A percentile compares a stretch with the other conserved stretches of the same genome.
These are phyloP conservation scores for Debaryomycetaceae sp. DNA, from an alignment of 1,139 yeast genomes.

Conservation along the genomic window DNA sequence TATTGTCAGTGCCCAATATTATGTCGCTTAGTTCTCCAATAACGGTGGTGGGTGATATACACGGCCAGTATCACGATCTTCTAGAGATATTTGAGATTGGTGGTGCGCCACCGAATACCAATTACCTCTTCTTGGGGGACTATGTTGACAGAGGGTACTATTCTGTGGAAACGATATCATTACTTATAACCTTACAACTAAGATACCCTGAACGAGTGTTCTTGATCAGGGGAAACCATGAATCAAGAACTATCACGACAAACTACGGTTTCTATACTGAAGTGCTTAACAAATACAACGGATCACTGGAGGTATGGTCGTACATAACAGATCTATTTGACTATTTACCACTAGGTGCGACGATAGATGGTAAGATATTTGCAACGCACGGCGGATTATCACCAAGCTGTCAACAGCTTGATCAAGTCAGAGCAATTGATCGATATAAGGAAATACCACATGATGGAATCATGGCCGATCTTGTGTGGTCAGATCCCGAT, in stretches of 20 bases:
- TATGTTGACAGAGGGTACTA: slow-evolving; percentile 89
- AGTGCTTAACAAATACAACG: slow-evolving; percentile 81
- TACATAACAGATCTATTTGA: slow-evolving; percentile 92
- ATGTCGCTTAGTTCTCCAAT: slow-evolving; percentile 82
- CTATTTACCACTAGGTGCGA: slow-evolving; percentile 83
- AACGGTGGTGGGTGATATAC: slow-evolving; percentile 97
- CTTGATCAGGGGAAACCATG: slow-evolving; percentile 91
- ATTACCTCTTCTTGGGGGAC: slow-evolving; percentile 89
- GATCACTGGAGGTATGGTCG: slow-evolving; percentile 78
- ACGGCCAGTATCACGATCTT: slow-evolving; percentile 94
- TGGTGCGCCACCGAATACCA: slow-evolving; percentile 90
- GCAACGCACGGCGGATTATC: slow-evolving; percentile 97
- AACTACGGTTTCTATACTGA: slow-evolving; percentile 96
- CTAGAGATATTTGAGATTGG: slow-evolving; percentile 91
- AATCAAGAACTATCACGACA: slow-evolving; percentile 92
- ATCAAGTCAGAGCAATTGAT: slow-evolving; percentile 86
- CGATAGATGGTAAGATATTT: slow-evolving; percentile 88
- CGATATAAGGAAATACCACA: slow-evolving; percentile 94
- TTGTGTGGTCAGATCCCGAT: slow-evolving; percentile 98
- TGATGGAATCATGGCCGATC: slow-evolving; percentile 98
- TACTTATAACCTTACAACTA: slow-evolving; percentile 77
- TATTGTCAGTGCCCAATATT: slow-evolving; percentile 57
- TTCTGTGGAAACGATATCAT: slow-evolving; percentile 86
- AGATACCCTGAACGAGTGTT: slow-evolving; percentile 82
- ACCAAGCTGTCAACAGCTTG: slow-evolving; percentile 91